A percentile compares a stretch with the other conserved stretches of the same genome.
These are phyloP conservation scores for Eugenia klotzschiana DNA, from an alignment of 441 rosid genomes.

Conservation along the genomic window DNA sequence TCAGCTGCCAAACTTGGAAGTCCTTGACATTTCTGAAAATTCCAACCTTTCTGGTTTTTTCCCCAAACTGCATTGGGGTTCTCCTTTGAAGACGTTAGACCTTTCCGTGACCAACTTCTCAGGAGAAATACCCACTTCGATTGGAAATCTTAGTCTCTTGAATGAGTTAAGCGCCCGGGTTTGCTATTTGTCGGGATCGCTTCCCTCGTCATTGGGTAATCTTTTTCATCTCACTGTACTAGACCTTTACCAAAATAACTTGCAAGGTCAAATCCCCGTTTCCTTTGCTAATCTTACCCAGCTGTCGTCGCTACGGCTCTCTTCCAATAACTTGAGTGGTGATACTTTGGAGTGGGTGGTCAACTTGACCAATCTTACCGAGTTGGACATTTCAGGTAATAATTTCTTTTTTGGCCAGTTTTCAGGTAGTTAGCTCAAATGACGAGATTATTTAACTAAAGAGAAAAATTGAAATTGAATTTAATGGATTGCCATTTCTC, in stretches of 20 bases:
- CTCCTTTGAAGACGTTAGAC: not conserved
- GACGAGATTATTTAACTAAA: not conserved
- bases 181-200: accelerated
- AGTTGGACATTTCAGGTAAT: not conserved
- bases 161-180: accelerated
- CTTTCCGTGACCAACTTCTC: not conserved
- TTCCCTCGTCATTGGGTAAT: conserved; percentile 3
- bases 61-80: conserved; percentile 1
- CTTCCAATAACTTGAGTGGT: accelerated
- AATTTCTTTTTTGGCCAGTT: not conserved
- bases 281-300: not conserved
- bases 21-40: not conserved
- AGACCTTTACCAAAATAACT: accelerated
- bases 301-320: accelerated
- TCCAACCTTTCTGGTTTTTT: not conserved
- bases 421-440: not conserved
- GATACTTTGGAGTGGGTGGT: not conserved
- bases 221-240: accelerated
- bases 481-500: not conserved
- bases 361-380: not conserved
- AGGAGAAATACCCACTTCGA: conserved; percentile 2
- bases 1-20: conserved; percentile 1
- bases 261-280: not conserved
- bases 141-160: conserved; percentile 1
- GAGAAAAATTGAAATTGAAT: not conserved